Percentiles rank a stretch among this genome's conserved stretches.
Evolutionary conservation across 169 alveolate genomes (phyloP).

Genomic region (Plasmodium cynomolgi): DNA sequence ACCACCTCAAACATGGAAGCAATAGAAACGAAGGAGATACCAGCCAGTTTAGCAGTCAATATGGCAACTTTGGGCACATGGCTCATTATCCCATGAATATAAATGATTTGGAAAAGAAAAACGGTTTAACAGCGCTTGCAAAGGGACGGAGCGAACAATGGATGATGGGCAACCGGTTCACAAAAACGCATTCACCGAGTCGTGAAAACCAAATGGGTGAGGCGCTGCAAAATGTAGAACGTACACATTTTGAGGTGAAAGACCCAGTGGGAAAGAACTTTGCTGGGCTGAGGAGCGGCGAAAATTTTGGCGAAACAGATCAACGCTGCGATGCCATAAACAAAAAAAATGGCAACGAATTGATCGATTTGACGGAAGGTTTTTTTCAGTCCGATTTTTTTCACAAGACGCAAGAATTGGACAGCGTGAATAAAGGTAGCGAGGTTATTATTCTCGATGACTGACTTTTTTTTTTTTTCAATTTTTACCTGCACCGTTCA

Average conservation of each 20-base stretch:
- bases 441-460: constrained; percentile 72
- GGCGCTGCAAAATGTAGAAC: neutral
- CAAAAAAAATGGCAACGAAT: constrained; percentile 9
- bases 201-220: neutral
- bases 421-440: constrained; percentile 10
- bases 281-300: neutral
- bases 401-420: constrained; percentile 21
- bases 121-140: neutral
- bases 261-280: neutral
- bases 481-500: neutral
- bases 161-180: neutral
- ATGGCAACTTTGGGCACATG: neutral
- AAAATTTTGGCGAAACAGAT: neutral
- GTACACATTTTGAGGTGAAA: neutral
- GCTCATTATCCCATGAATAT: neutral
- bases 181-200: neutral
- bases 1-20: neutral
- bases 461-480: constrained; percentile 11
- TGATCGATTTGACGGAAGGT: constrained; percentile 70
- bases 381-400: constrained; percentile 68
- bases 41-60: neutral
- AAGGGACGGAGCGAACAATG: neutral
- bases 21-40: neutral
- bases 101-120: neutral
- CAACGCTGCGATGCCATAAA: neutral